phyloP scores from a whole-genome alignment of 2,329 filamentous ascomycete genomes.

The Chaetomiaceae sp. region DNA sequence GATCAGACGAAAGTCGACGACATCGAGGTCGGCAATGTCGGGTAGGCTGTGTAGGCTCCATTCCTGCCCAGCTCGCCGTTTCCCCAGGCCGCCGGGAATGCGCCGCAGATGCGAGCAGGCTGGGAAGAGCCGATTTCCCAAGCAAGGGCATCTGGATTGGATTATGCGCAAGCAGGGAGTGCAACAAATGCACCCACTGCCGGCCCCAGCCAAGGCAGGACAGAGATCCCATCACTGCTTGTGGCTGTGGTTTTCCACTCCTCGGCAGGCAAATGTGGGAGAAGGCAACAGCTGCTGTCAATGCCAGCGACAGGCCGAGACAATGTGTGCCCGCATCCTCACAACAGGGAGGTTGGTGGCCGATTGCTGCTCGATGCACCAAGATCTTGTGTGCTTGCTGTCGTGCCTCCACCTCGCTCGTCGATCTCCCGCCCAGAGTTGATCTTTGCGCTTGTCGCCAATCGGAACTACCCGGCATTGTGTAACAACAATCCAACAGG shows the following conservation, averaged over 20 bases:
- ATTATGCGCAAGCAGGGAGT: neutral
- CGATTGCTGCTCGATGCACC: neutral
- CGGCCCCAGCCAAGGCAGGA: neutral
- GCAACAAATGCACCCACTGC: neutral
- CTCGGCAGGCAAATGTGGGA: no score
- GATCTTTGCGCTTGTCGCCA: neutral
- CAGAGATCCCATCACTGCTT: neutral
- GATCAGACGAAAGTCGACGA: neutral
- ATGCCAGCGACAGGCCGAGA: constrained; percentile 15
- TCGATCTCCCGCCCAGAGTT: constrained; percentile 4
- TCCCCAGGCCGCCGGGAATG: no score
- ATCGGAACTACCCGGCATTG: constrained; percentile 1
- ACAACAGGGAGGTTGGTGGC: neutral
- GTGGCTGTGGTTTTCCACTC: constrained; percentile 1
- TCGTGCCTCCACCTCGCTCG: neutral
- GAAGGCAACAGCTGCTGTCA: neutral
- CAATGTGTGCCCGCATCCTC: neutral
- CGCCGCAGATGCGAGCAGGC: neutral
- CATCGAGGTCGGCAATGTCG: neutral
- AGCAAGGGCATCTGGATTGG: neutral
- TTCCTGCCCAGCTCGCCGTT: neutral
- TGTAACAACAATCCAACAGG: neutral
- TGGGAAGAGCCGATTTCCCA: neutral
- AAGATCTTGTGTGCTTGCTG: neutral
- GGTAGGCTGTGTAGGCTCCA: neutral